Base-by-base conservation (phyloP, 805 yeast genomes). In the Komagataella ulmi region DNA sequence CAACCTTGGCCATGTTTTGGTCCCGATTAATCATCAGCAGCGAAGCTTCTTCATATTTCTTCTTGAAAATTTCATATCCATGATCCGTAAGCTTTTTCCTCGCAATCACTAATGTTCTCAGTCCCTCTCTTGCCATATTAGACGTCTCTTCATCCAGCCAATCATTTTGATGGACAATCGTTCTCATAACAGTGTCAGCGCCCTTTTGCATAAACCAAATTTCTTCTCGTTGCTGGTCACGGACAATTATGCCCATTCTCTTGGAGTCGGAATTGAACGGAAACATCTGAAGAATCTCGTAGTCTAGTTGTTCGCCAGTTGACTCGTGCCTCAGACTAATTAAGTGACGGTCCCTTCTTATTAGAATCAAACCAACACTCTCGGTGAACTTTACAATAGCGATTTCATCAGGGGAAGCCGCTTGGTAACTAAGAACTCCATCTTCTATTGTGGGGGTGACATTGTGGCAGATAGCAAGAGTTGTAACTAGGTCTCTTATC, bases 131-230 rank as follows among this genome's bases (percentile, higher is more conserved):
- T 1, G 99, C 98, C 97, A 93, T 89, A 60, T 93, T 93, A 17
- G 89, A 83, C 0, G 96, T 88, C 66, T 93, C 99, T 68, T 93
- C 99, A 54, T 95, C 99, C 23, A 93, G 69, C 99, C 99, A 93
- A 63, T 91, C 98, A 62, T 83, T 89, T 45, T 76, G 76, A 58
- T 80, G 84, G 10, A 93, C 98, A 54, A 91, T 86, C 21, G 71
- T 75, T 14, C 78, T 66, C 97, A 93, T 93, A 5, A 89, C 97
- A 0, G 95, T 82, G 65, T 93, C 99, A 2, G 99, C 99, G 55
- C 99, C 99, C 63, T 93, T 93, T 61, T 86, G 78, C 63, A 85
- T 71, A 63, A 95, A 93, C 90, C 90, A 87, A 24, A 80, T 65
- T 57, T 88, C 96, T 51, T 79, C 83, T 44, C 75, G 76, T 19